These are phyloP conservation scores for Pulveroboletus ravenelii DNA, from an alignment of 768 basidiomycete species.

Conservation along the genomic window DNA sequence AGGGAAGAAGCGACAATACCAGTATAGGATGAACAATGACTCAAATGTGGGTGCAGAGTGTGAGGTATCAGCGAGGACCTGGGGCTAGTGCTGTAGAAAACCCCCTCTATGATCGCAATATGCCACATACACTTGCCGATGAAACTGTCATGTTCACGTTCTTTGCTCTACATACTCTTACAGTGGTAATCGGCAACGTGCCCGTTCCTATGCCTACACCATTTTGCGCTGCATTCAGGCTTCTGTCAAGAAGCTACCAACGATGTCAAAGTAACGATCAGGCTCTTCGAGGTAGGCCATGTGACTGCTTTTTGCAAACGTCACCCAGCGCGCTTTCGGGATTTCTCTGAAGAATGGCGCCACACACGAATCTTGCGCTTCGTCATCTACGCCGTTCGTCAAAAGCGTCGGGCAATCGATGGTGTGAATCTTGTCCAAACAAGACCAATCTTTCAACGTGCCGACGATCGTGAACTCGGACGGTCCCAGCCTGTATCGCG, in stretches of 20 bases:
- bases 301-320: slow-evolving; percentile 25
- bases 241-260: slow-evolving; percentile 12
- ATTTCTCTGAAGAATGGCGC: slow-evolving; percentile 33
- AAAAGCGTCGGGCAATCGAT: slow-evolving; percentile 38
- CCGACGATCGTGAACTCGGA: slow-evolving; percentile 39
- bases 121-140: no score
- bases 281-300: slow-evolving; percentile 13
- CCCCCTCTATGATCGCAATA: no score
- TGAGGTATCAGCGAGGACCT: no score
- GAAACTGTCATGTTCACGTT: no score
- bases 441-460: slow-evolving; percentile 43
- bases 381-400: slow-evolving; percentile 36
- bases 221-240: background rate
- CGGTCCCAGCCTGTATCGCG: slow-evolving; percentile 10
- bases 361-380: slow-evolving; percentile 33
- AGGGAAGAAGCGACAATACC: background rate
- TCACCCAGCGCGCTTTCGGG: slow-evolving; percentile 34
- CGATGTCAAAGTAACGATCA: slow-evolving; percentile 17
- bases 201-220: background rate
- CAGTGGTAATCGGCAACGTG: background rate
- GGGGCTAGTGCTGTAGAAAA: no score
- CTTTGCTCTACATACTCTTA: background rate
- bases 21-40: no score
- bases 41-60: no score
- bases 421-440: slow-evolving; percentile 39